Percentiles rank a stretch among this genome's conserved stretches.
Evolutionary conservation across 2,329 filamentous ascomycete species (phyloP).

Genomic region (Ascochyta pisi): DNA sequence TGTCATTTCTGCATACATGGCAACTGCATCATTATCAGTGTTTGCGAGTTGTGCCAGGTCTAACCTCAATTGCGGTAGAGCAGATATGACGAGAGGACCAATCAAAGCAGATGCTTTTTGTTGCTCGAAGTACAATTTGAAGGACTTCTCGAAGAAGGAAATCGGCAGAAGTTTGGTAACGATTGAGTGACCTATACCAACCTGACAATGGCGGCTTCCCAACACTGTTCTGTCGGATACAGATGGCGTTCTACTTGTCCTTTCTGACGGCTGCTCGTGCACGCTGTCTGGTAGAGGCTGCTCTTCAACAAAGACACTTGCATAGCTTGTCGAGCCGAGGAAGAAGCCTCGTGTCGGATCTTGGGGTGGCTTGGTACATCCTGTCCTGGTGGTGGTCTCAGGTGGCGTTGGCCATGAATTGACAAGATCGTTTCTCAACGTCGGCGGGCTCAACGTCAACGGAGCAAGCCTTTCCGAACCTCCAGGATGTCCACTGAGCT

Average conservation of each 20-base stretch:
- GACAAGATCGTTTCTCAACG: constrained; percentile 33
- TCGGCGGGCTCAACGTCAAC: constrained; percentile 37
- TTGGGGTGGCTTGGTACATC: constrained; percentile 23
- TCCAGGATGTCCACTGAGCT: constrained; percentile 20
- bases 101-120: constrained; percentile 37
- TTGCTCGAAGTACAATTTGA: constrained; percentile 37
- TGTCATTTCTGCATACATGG: constrained; percentile 41
- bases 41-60: constrained; percentile 37
- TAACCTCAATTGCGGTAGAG: constrained; percentile 40
- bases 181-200: constrained; percentile 35
- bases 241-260: constrained; percentile 32
- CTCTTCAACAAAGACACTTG: constrained; percentile 43
- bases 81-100: constrained; percentile 39
- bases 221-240: constrained; percentile 20
- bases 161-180: constrained; percentile 41
- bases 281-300: constrained; percentile 38
- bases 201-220: constrained; percentile 40
- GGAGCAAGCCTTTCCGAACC: constrained; percentile 29
- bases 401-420: constrained; percentile 42
- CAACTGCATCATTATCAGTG: constrained; percentile 25
- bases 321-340: constrained; percentile 47
- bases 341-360: constrained; percentile 41
- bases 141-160: constrained; percentile 36
- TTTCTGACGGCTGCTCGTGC: constrained; percentile 39
- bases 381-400: constrained; percentile 31